Evolutionary conservation across 306 rosid species (phyloP), one percentile per base, ranked within the genome.

Genomic region (Hippophae tibetana): DNA sequence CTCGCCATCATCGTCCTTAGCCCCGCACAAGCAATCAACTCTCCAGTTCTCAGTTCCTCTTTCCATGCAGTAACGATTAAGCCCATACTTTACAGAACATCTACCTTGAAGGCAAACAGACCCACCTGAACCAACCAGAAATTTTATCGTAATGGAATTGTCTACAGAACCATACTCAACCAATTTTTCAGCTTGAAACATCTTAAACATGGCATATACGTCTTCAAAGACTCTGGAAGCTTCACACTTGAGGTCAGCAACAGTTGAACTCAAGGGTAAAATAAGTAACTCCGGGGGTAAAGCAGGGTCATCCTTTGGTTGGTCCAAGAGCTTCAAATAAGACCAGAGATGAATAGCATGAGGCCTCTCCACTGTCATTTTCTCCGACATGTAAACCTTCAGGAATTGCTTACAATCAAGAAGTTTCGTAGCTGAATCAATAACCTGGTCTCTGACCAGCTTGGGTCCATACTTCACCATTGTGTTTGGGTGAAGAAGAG

Each of bases 1-100:
- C 59, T 86, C 95, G 8, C 95, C 95, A 64, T 86, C 87, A 54
- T 86, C 95, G 45, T 86, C 95, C 76, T 70, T 78, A 3, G 95
- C 83, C 54, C 95, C 95, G 41, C 90, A 86, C 3, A 47, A 48
- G 69, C 95, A 86, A 66, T 81, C 83, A 45, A 86, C 95, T 23
- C 71, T 83, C 95, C 95, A 86, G 7, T 49, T 66, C 65, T 86
- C 87, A 5, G 78, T 67, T 54, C 90, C 90, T 13, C 95, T 67
- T 59, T 86, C 95, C 95, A 74, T 76, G 42, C 87, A 70, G 65
- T 76, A 86, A 0, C 82, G 75, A 62, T 11, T 72, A 13, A 83
- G 76, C 43, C 95, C 84, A 23, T 81, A 72, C 59, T 79, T 86
- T 8, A 74, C 77, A 6, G 50, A 68, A 58, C 87, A 78, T 50